phyloP scores from a whole-genome alignment of 257 asterid genomes.

The Scutellaria minor region DNA sequence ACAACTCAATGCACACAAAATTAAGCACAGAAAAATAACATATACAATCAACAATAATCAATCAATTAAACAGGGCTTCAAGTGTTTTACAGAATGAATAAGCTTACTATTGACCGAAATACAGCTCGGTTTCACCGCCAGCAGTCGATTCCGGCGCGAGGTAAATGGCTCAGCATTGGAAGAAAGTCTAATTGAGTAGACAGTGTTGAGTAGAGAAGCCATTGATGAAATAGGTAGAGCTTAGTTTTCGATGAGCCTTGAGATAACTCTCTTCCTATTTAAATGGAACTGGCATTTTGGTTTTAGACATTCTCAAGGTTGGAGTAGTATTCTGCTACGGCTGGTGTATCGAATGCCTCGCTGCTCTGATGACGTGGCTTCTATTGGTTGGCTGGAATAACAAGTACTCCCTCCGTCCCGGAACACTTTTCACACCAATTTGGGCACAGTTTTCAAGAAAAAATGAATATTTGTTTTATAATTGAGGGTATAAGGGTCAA shows the following conservation, averaged over 20 bases:
- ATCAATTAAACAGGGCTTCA: neutral
- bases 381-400: slow-evolving; percentile 1
- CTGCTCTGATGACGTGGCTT: slow-evolving; percentile 15
- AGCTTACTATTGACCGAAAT: slow-evolving; percentile 55
- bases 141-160: slow-evolving; percentile 46
- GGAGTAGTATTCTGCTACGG: slow-evolving; percentile 7
- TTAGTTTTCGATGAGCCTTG: slow-evolving; percentile 37
- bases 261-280: slow-evolving; percentile 31
- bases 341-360: slow-evolving; percentile 20
- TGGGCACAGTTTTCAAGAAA: no score
- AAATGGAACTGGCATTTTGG: slow-evolving; percentile 22
- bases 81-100: slow-evolving; percentile 15
- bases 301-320: neutral
- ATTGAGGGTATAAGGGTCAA: no score
- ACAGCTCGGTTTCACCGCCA: slow-evolving; percentile 49
- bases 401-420: no score
- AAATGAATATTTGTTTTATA: no score
- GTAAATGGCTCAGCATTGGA: slow-evolving; percentile 38
- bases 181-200: slow-evolving; percentile 47
- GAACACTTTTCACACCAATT: no score
- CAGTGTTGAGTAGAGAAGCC: slow-evolving; percentile 64
- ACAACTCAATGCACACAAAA: slow-evolving; percentile 28
- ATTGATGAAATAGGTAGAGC: slow-evolving; percentile 41
- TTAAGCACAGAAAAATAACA: neutral
- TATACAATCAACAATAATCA: neutral